phyloP scores from a whole-genome alignment of 148 eudicot species.

The Rheum nobile region DNA sequence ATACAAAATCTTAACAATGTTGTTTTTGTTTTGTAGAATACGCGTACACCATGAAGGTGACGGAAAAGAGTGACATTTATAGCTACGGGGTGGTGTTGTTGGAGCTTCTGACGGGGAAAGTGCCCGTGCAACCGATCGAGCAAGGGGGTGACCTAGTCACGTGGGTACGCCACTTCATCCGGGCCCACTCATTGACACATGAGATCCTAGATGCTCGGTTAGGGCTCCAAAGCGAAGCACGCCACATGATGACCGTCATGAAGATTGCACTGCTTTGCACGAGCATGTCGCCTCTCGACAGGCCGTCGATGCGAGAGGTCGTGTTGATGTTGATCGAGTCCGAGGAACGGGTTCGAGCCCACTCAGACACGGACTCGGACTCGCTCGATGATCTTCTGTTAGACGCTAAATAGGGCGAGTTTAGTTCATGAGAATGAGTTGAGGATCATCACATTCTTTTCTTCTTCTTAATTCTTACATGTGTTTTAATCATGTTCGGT shows the following conservation, averaged over 20 bases:
- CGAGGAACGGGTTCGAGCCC: slow-evolving; percentile 29
- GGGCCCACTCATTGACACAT: slow-evolving; percentile 42
- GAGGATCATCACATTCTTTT: neutral
- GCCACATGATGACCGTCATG: slow-evolving; percentile 70
- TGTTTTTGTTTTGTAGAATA: slow-evolving; percentile 41
- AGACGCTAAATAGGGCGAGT: neutral
- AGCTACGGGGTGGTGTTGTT: slow-evolving; percentile 92
- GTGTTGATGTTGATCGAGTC: slow-evolving; percentile 82
- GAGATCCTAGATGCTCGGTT: slow-evolving; percentile 67
- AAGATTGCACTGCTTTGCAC: slow-evolving; percentile 89
- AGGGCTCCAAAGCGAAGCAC: slow-evolving; percentile 35
- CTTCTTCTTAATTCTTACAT: neutral
- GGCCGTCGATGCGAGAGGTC: slow-evolving; percentile 88
- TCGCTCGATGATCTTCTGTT: slow-evolving; percentile 29
- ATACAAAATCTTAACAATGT: neutral
- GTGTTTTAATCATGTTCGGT: neutral
- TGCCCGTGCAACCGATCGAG: slow-evolving; percentile 86
- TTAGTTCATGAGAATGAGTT: neutral
- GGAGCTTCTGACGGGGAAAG: slow-evolving; percentile 81
- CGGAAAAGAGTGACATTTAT: slow-evolving; percentile 90
- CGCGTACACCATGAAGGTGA: slow-evolving; percentile 95
- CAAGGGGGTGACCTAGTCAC: slow-evolving; percentile 87
- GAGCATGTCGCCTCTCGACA: slow-evolving; percentile 64
- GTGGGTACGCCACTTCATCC: slow-evolving; percentile 54
- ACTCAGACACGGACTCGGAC: slow-evolving; percentile 16